Base-by-base conservation (phyloP, 2,329 filamentous ascomycete species). In the Ophiostoma pallidulum region DNA sequence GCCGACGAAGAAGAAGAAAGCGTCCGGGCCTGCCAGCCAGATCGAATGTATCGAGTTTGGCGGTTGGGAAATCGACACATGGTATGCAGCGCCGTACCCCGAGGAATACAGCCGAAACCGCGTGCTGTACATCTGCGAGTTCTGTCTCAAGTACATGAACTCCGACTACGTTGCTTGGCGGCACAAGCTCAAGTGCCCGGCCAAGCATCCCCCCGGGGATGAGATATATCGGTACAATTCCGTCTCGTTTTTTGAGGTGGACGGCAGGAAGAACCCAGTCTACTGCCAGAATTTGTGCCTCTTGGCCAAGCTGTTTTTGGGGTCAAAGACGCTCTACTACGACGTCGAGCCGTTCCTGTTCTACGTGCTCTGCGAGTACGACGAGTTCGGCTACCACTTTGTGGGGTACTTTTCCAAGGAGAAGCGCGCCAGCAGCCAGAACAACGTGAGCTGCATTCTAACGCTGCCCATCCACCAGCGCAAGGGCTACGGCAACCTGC, bases 361-460 rank as follows among this genome's bases (percentile, higher is more conserved):
- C 69, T 97, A 97, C 63, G 90, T 96, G 57, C 86, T 97, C 69
- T 94, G 89, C 55, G 92, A 95, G 58, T 91, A 90, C 57, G 86
- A 96, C 59, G 84, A 92, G 48, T 78, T 84, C 16, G 91, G 91
- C 16, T 96, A 92, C 61, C 92, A 96, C 62, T 92, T 98, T 56
- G 91, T 97, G 22, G 92, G 92, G n/a, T 98, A 98, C 62, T 98
- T 98, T 59, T 97, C 92, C 43, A 98, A 98, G 64, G 92, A 98
- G 67, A 98, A 98, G 67, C 77, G 94, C 37, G 84, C 88, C 2
- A 91, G 87, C 64, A 94, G 89, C 52, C 84, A 90, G 57, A 97
- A 98, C 65, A 98, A 98, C 55, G 92, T 98, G 41, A 96, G 89
- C 8, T 98, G 92, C 65, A 98, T 98, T 57, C 70, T 98, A 41